phyloP scores from a whole-genome alignment of 306 rosid genomes.

The Prunus mira region DNA sequence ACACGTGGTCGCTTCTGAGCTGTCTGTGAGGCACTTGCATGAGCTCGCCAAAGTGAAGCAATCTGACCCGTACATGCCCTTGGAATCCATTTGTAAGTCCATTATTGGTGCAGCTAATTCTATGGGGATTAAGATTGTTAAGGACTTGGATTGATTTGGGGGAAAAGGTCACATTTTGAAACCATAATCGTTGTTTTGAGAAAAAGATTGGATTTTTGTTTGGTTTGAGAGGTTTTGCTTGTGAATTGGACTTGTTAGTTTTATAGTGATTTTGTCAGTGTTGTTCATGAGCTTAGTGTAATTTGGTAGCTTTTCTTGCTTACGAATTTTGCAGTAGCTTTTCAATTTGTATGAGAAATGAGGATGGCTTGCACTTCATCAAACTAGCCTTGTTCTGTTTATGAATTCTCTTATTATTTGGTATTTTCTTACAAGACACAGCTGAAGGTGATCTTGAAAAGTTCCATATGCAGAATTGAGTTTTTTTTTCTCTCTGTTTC shows the following conservation, averaged over 20 bases:
- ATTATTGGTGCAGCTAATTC: slow-evolving; percentile 66
- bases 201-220: not conserved
- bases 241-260: not conserved
- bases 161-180: not conserved
- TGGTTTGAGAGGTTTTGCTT: not conserved
- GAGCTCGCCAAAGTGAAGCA: slow-evolving; percentile 88
- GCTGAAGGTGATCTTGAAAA: no score
- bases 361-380: no score
- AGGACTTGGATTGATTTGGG: slow-evolving; percentile 54
- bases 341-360: no score
- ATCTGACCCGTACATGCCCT: slow-evolving; percentile 65
- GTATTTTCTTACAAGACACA: no score
- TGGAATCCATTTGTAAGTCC: slow-evolving; percentile 72
- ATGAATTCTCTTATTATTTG: no score
- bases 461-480: no score
- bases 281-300: not conserved
- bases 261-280: not conserved
- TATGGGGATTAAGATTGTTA: slow-evolving; percentile 76
- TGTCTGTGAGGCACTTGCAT: slow-evolving; percentile 61
- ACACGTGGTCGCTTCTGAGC: slow-evolving; percentile 60
- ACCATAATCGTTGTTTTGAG: not conserved
- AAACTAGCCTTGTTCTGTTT: no score
- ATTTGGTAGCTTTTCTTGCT: not conserved
- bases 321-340: no score
- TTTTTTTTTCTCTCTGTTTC: no score